Evolutionary conservation across 371 early-diverging fungal species (phyloP).

Genomic region (Mortierella sp.): DNA sequence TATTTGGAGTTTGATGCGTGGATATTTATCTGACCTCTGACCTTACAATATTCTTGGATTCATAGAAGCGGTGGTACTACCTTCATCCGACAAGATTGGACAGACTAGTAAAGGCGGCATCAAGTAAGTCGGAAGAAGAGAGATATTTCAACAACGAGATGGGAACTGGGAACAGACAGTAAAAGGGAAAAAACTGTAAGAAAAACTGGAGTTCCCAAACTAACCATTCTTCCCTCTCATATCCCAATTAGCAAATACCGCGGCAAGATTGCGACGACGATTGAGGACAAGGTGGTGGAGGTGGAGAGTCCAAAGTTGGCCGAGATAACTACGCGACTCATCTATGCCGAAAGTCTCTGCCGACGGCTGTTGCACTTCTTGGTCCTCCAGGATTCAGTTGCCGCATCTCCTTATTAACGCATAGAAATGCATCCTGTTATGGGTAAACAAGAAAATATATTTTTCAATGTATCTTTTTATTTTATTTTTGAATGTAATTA

Average conservation of each 20-base stretch:
- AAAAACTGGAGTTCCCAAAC: too few species aligned
- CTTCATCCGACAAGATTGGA: constrained; percentile 41
- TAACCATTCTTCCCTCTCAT: neutral
- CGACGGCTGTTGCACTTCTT: constrained; percentile 36
- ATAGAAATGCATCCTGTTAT: constrained; percentile 1
- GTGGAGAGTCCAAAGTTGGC: constrained; percentile 44
- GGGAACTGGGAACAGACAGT: too few species aligned
- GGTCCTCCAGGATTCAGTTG: constrained; percentile 42
- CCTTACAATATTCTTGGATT: neutral
- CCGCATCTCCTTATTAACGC: constrained; percentile 6
- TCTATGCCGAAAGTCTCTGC: constrained; percentile 39
- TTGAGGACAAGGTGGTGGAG: constrained; percentile 53
- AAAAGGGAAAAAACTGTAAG: too few species aligned
- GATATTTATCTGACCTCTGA: too few species aligned
- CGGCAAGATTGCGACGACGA: constrained; percentile 52
- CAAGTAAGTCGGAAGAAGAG: too few species aligned
- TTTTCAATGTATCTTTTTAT: neutral
- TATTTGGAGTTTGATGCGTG: too few species aligned
- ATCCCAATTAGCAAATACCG: constrained; percentile 42
- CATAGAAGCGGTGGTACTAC: constrained; percentile 37
- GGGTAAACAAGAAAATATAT: too few species aligned
- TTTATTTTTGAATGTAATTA: neutral
- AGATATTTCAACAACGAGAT: too few species aligned
- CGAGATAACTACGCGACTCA: constrained; percentile 34
- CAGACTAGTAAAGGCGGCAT: constrained; percentile 54